phyloP scores from a whole-genome alignment of 164 flowering plant genomes.

The Aristolochia contorta region DNA sequence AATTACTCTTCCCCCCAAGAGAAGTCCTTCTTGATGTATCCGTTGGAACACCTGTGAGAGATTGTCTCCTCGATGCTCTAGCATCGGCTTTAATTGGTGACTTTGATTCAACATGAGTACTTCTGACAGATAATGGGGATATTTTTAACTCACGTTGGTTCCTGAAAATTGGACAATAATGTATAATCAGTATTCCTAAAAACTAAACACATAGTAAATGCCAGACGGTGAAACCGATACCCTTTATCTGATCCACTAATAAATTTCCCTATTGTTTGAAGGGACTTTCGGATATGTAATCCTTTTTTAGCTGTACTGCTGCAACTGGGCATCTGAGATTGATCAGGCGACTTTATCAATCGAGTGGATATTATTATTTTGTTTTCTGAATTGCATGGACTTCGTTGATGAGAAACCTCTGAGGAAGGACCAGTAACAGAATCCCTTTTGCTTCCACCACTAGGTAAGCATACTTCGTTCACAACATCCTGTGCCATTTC shows the following conservation, averaged over 20 bases:
- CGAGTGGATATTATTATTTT: constrained; percentile 25
- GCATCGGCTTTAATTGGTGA: constrained; percentile 38
- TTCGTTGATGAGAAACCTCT: constrained; percentile 9
- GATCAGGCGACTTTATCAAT: constrained; percentile 50
- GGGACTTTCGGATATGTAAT: constrained; percentile 69
- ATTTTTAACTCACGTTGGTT: constrained; percentile 23
- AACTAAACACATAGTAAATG: background rate
- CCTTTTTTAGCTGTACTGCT: constrained; percentile 33
- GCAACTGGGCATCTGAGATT: constrained; percentile 22
- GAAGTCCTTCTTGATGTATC: constrained; percentile 56
- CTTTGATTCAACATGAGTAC: constrained; percentile 15
- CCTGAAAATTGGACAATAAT: constrained; percentile 30
- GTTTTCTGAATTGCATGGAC: constrained; percentile 24
- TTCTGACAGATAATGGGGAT: constrained; percentile 16
- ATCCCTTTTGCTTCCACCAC: background rate
- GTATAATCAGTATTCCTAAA: background rate
- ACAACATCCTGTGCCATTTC: background rate
- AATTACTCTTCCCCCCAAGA: constrained; percentile 50
- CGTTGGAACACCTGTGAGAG: constrained; percentile 53
- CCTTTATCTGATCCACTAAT: constrained; percentile 79
- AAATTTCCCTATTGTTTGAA: constrained; percentile 69
- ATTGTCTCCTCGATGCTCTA: constrained; percentile 50
- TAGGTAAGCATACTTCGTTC: background rate
- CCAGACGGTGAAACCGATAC: constrained; percentile 18
- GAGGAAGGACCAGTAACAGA: constrained; percentile 2